Percentiles rank a stretch among this genome's conserved stretches.
These are phyloP conservation scores for Sarocladium kiliense DNA, from an alignment of 2,329 filamentous ascomycete species.

Conservation along the genomic window DNA sequence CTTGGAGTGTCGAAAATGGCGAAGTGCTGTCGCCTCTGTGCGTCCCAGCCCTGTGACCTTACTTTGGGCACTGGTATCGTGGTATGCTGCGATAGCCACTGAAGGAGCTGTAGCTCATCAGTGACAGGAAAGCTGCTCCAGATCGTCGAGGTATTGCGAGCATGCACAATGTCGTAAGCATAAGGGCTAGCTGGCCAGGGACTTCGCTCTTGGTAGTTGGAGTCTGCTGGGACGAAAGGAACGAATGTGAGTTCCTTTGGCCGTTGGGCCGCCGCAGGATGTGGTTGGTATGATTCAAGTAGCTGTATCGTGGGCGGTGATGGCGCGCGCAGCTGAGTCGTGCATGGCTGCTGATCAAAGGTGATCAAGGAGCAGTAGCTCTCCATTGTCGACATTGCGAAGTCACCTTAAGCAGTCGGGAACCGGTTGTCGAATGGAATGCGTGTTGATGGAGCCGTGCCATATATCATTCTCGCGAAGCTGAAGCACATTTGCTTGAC, in stretches of 20 bases:
- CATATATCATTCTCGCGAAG: not conserved
- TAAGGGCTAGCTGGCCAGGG: conserved; percentile 2
- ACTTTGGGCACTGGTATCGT: conserved; percentile 10
- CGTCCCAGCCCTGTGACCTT: conserved; percentile 2
- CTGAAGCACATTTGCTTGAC: not conserved
- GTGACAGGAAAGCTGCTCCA: conserved; percentile 5
- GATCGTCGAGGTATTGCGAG: not conserved
- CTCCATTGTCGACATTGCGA: conserved; percentile 4
- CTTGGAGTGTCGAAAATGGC: conserved; percentile 7
- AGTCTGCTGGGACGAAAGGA: conserved; percentile 1
- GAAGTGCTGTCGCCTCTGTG: conserved; percentile 2
- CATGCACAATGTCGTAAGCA: conserved; percentile 7
- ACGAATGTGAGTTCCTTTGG: conserved; percentile 5
- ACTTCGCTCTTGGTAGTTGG: not conserved
- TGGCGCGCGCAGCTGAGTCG: not conserved
- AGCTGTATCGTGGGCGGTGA: not conserved
- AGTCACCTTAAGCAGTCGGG: not conserved
- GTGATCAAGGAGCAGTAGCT: conserved; percentile 6
- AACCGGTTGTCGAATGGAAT: not conserved
- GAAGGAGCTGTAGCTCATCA: conserved; percentile 8
- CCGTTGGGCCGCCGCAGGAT: not conserved
- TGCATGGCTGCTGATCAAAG: conserved; percentile 1
- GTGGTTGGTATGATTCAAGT: not conserved
- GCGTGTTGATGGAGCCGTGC: too few relatives aligned
- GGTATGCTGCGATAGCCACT: conserved; percentile 8